Evolutionary conservation across 108 stramenopile genomes (phyloP).

Genomic region (Aureococcus anophagefferens): DNA sequence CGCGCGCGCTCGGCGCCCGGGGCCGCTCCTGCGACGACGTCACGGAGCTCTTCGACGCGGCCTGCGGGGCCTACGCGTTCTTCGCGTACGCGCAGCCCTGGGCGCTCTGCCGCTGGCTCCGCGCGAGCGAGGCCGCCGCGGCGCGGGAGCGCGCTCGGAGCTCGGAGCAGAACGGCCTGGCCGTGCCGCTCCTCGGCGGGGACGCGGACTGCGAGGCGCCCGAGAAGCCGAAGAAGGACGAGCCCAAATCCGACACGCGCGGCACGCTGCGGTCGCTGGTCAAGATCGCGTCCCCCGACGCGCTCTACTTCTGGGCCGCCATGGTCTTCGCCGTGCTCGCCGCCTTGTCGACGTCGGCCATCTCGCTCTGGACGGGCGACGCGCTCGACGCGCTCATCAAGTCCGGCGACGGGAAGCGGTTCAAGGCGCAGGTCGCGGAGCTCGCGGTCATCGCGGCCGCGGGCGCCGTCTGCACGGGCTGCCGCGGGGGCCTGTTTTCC

Average conservation of each 20-base stretch:
- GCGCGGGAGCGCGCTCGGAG: too few species aligned
- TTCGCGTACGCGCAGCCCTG: not conserved
- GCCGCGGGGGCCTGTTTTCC: not conserved
- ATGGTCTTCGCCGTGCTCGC: conserved; percentile 45
- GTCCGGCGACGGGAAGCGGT: conserved; percentile 38
- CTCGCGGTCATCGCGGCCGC: conserved; percentile 38
- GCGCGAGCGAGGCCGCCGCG: not conserved
- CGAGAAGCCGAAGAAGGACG: too few species aligned
- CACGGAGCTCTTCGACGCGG: not conserved
- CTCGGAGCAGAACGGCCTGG: not conserved
- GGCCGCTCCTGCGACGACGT: not conserved
- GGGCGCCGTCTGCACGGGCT: conserved; percentile 59
- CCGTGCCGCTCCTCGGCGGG: not conserved
- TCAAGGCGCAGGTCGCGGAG: conserved; percentile 37
- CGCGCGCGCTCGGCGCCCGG: not conserved
- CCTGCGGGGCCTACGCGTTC: not conserved
- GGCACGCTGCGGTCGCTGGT: conserved; percentile 2
- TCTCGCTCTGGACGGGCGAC: conserved; percentile 46
- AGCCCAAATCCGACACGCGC: too few species aligned
- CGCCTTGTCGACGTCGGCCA: conserved; percentile 42
- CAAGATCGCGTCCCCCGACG: conserved; percentile 32
- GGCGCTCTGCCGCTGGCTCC: not conserved
- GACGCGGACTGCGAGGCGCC: not conserved
- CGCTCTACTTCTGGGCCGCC: conserved; percentile 33
- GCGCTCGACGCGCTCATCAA: conserved; percentile 42